Evolutionary conservation across 2,329 filamentous ascomycete genomes (phyloP), one percentile per base, ranked within the genome.

Genomic region (Aspergillaceae sp.): DNA sequence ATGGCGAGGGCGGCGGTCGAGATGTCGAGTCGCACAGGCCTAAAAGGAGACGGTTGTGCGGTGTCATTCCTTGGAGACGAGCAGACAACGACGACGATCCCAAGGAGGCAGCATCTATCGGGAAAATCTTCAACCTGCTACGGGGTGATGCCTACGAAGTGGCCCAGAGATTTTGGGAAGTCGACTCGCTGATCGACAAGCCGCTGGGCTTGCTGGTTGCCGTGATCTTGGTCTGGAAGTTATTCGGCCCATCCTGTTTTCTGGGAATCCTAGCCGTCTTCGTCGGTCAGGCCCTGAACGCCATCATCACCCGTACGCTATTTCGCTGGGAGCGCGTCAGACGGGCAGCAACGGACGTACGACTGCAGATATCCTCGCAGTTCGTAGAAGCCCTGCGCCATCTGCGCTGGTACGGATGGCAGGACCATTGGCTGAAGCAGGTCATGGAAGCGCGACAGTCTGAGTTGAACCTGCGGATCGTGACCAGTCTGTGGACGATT

Each of bases 101-200:
- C 28, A 75, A 76, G 46, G 70, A 77, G 46, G 78, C 84, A 2
- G 87, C 89, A 0, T 88, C 86, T 0, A 91, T 90, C 67, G 89
- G 89, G 5, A 94, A 94, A 60, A 92, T 95, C 43, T 77, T 95
- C 50, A 95, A 94, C 56, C 68, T 95, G 2, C 86, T 94, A 73
- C 82, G 87, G 34, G 75, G 75, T 5, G 67, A 67, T 50, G 65
- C 63, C 7, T 66, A 69, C 34, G 62, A 67, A 47, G 63, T 66
- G 5, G 64, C 63, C 10, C 64, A 66, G 48, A 53, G 86, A 38
- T 92, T 95, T 56, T 95, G 89, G 89, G 89, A 95, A 49, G 86
- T 92, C 44, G 77, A 85, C 2, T 74, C 74, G n/a, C 70, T 95
- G 1, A 70, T 94, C 36, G 83, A 83, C 3, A 86, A 85, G 50